These are phyloP conservation scores for Malus domestica DNA, from an alignment of 306 rosid genomes.

Conservation along the genomic window DNA sequence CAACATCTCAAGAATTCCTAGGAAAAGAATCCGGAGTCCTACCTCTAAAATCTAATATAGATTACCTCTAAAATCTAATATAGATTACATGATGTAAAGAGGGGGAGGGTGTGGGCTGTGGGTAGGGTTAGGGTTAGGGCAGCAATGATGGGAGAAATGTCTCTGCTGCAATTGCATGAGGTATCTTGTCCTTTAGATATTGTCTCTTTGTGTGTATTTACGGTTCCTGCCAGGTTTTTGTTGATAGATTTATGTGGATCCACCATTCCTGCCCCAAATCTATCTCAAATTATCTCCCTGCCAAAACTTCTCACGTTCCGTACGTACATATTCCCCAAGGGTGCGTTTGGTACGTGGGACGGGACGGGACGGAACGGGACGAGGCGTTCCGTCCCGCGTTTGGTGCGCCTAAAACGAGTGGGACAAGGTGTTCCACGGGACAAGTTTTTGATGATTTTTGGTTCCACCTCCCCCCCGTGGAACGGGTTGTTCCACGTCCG, in stretches of 20 bases:
- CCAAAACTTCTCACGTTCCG: not conserved
- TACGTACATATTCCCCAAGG: not conserved
- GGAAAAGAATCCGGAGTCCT: too few species aligned
- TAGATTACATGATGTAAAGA: not conserved
- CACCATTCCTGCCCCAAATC: constrained; percentile 39
- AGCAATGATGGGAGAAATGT: constrained; percentile 47
- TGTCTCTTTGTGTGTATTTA: constrained; percentile 27
- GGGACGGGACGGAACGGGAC: too few species aligned
- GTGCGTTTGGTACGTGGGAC: too few species aligned
- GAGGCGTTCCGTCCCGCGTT: too few species aligned
- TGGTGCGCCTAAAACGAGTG: too few species aligned
- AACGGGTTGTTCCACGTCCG: too few species aligned
- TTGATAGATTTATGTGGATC: constrained; percentile 18
- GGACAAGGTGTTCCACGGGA: too few species aligned
- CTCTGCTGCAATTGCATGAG: constrained; percentile 27
- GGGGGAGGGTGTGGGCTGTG: not conserved
- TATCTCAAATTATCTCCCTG: constrained; percentile 46
- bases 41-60: not conserved
- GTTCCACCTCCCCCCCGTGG: too few species aligned
- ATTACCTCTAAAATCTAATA: not conserved
- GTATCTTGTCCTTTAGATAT: constrained; percentile 45
- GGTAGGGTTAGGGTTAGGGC: not conserved
- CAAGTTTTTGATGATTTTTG: too few species aligned
- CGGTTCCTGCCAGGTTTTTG: constrained; percentile 22
- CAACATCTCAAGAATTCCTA: accelerated